Percentiles rank a stretch among this genome's conserved stretches.
These are phyloP conservation scores for Ceratobasidium sp. DNA, from an alignment of 1,284 basidiomycete genomes.

Conservation along the genomic window DNA sequence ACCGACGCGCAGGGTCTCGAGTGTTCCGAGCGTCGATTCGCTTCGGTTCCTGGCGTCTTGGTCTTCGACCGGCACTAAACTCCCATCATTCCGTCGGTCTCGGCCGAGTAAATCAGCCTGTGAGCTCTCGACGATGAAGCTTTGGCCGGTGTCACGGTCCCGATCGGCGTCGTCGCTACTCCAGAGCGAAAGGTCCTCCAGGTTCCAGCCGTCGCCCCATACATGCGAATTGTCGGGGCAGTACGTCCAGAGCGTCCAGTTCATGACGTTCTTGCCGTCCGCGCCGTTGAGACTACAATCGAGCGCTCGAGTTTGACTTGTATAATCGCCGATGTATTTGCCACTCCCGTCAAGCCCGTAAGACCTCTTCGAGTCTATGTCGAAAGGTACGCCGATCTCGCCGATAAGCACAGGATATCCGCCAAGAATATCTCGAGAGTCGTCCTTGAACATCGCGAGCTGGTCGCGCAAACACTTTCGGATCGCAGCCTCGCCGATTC, in stretches of 20 bases:
- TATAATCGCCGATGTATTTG: constrained; percentile 82
- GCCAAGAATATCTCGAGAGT: constrained; percentile 71
- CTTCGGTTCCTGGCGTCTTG: constrained; percentile 31
- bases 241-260: constrained; percentile 94
- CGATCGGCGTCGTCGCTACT: constrained; percentile 77
- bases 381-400: constrained; percentile 95
- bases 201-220: constrained; percentile 97
- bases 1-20: constrained; percentile 41
- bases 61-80: constrained; percentile 44
- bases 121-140: constrained; percentile 48
- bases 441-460: constrained; percentile 81
- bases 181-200: constrained; percentile 95
- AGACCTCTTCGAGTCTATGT: constrained; percentile 86
- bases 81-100: constrained; percentile 54
- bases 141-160: constrained; percentile 48
- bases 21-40: constrained; percentile 35
- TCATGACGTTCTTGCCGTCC: constrained; percentile 86
- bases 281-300: constrained; percentile 92
- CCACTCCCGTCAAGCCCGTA: constrained; percentile 81
- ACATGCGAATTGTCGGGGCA: constrained; percentile 81
- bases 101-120: constrained; percentile 53
- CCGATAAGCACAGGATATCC: constrained; percentile 94
- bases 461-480: constrained; percentile 87
- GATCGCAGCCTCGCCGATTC: constrained; percentile 85
- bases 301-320: constrained; percentile 84